Percentiles rank a stretch among this genome's conserved stretches.
These are phyloP conservation scores for Glaciozyma antarctica DNA, from an alignment of 768 basidiomycete species.

Conservation along the genomic window DNA sequence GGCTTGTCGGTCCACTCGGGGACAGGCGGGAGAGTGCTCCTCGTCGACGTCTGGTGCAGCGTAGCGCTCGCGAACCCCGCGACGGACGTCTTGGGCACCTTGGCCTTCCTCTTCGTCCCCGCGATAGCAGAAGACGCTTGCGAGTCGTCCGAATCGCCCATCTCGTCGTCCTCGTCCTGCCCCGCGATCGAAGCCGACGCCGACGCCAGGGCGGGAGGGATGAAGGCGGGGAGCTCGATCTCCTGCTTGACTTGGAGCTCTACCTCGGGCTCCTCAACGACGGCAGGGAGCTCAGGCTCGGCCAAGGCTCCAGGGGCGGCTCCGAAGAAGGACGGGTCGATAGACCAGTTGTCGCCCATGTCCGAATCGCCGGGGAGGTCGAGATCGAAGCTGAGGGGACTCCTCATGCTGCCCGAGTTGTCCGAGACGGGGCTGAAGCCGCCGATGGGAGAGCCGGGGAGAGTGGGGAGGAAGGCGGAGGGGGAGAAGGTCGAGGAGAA, in stretches of 20 bases:
- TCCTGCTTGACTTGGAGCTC: background rate
- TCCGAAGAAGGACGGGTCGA: constrained; percentile 19
- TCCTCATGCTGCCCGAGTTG: constrained; percentile 9
- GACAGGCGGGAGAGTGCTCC: constrained; percentile 27
- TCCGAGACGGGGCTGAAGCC: constrained; percentile 22
- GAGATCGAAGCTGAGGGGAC: constrained; percentile 26
- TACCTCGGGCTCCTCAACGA: background rate
- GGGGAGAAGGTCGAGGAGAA: constrained; percentile 16
- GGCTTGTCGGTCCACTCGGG: constrained; percentile 48
- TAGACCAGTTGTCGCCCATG: background rate
- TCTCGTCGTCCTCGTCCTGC: constrained; percentile 13
- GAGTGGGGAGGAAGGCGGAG: constrained; percentile 20
- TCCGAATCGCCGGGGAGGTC: background rate
- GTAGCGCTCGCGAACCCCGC: constrained; percentile 13
- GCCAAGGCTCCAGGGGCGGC: background rate
- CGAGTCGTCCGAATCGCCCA: constrained; percentile 1
- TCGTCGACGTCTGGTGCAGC: constrained; percentile 22
- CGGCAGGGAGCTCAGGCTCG: background rate
- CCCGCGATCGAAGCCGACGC: background rate
- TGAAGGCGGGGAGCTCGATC: background rate
- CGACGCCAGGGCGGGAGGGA: no score
- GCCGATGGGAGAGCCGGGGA: constrained; percentile 28
- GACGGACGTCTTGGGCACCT: constrained; percentile 14
- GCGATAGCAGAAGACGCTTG: background rate
- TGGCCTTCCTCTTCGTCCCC: constrained; percentile 10